Evolutionary conservation across 345 rosid genomes (phyloP).

Genomic region (Arabis hirsuta): DNA sequence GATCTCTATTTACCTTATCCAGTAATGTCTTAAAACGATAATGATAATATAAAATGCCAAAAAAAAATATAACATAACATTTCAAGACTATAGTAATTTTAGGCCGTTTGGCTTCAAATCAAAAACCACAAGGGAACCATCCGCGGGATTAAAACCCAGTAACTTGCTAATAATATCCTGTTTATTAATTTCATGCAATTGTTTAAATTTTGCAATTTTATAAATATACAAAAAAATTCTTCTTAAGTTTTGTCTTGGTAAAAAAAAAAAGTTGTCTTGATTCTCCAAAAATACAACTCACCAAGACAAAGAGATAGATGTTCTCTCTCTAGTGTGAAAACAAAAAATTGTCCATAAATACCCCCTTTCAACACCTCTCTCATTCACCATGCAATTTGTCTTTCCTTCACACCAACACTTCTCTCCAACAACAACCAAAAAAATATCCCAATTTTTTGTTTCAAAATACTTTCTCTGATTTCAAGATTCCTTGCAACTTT

Average conservation of each 20-base stretch:
- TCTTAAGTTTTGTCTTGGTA: neutral
- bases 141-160: no score
- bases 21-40: no score
- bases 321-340: conserved; percentile 14
- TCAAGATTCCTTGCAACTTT: conserved; percentile 21
- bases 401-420: conserved; percentile 40
- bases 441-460: no score
- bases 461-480: no score
- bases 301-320: conserved; percentile 30
- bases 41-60: no score
- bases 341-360: conserved; percentile 42
- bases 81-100: no score
- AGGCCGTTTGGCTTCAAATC: no score
- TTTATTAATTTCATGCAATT: conserved; percentile 5
- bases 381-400: conserved; percentile 39
- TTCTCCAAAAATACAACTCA: conserved; percentile 22
- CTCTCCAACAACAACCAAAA: conserved; percentile 17
- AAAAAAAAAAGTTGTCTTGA: neutral
- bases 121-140: no score
- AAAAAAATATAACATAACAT: no score
- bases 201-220: neutral
- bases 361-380: conserved; percentile 25
- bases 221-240: neutral
- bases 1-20: no score
- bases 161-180: neutral